Percentiles rank a stretch among this genome's conserved stretches.
These are phyloP conservation scores for Penicillium ucsense DNA, from an alignment of 495 filamentous ascomycete species.

Conservation along the genomic window DNA sequence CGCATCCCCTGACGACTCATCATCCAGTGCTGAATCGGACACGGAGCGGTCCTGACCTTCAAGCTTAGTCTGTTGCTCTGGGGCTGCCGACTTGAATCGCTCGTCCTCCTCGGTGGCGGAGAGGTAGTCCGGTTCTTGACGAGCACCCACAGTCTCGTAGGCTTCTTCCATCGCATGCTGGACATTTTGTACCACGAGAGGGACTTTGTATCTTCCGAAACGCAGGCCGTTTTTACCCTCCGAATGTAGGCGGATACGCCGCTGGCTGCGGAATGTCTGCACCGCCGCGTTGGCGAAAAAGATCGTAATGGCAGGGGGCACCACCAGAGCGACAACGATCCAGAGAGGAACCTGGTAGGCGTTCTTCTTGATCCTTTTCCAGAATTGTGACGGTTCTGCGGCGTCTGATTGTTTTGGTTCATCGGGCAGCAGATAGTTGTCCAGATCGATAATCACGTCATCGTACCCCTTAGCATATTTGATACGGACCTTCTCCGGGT, in stretches of 20 bases:
- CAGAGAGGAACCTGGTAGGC: constrained; percentile 44
- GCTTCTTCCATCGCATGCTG: constrained; percentile 63
- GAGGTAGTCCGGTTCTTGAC: constrained; percentile 54
- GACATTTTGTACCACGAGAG: constrained; percentile 63
- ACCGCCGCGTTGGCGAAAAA: constrained; percentile 68
- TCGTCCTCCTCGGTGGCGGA: constrained; percentile 14
- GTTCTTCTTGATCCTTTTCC: constrained; percentile 19
- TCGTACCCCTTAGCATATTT: constrained; percentile 69
- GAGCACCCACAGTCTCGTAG: constrained; percentile 57
- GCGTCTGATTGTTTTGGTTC: constrained; percentile 22
- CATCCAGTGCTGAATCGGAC: too few species aligned
- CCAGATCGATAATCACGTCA: constrained; percentile 63
- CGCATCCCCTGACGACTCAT: not conserved
- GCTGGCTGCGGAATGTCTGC: constrained; percentile 60
- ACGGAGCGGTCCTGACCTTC: not conserved
- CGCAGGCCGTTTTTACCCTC: constrained; percentile 55
- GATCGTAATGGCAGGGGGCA: constrained; percentile 56
- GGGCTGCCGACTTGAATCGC: constrained; percentile 1
- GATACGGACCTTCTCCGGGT: constrained; percentile 52
- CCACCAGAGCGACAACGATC: constrained; percentile 50
- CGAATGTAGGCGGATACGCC: constrained; percentile 68
- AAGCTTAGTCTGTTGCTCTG: not conserved
- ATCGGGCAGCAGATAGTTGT: constrained; percentile 45
- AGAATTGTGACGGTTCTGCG: constrained; percentile 17
- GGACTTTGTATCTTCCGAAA: constrained; percentile 60